A percentile compares a stretch with the other conserved stretches of the same genome.
Evolutionary conservation across 345 rosid genomes (phyloP).

Genomic region (Raphanus sativus): DNA sequence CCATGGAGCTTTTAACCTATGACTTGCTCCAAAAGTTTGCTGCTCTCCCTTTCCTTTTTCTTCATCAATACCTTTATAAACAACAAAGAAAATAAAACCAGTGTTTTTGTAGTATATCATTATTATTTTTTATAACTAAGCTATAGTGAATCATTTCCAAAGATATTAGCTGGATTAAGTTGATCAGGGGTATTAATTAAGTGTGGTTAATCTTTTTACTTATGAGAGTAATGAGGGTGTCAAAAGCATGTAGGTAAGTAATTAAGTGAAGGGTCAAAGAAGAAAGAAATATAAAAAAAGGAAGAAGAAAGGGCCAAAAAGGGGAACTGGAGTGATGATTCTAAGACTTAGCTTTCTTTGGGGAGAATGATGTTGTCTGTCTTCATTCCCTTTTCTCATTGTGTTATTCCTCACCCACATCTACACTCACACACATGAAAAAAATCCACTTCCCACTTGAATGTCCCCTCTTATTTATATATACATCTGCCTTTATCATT

Average conservation of each 20-base stretch:
- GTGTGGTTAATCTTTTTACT: not conserved
- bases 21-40: slow-evolving; percentile 43
- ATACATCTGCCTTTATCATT: not conserved
- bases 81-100: not conserved
- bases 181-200: slow-evolving; percentile 7
- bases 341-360: slow-evolving; percentile 42
- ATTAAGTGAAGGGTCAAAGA: slow-evolving; percentile 35
- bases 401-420: slow-evolving; percentile 39
- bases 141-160: slow-evolving; percentile 3
- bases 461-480: slow-evolving; percentile 9
- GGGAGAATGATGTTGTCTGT: slow-evolving; percentile 33
- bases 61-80: slow-evolving; percentile 4
- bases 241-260: slow-evolving; percentile 22
- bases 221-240: slow-evolving; percentile 27
- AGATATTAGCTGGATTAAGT: slow-evolving; percentile 21
- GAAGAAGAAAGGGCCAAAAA: slow-evolving; percentile 31
- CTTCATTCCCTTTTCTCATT: slow-evolving; percentile 22
- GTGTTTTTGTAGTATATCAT: not conserved
- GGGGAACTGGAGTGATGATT: slow-evolving; percentile 41
- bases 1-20: slow-evolving; percentile 26
- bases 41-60: slow-evolving; percentile 14
- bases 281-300: slow-evolving; percentile 19
- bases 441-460: slow-evolving; percentile 20
- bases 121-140: not conserved
- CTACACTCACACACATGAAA: slow-evolving; percentile 38